Conservation (phyloP, 1,139 yeast species). For the Candida labiduridarum region DNA sequence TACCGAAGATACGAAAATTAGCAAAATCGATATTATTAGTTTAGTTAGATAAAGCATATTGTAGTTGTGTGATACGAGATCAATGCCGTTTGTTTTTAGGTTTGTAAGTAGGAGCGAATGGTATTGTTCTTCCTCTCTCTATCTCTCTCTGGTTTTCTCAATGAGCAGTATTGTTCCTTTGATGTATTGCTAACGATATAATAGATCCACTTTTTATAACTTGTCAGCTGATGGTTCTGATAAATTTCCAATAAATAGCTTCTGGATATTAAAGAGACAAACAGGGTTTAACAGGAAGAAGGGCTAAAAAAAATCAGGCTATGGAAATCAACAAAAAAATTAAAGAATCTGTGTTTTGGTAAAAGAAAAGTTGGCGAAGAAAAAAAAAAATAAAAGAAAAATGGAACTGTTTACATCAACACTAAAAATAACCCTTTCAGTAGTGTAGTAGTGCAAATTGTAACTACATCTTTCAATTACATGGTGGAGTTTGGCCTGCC, state of each 20-base stretch:
- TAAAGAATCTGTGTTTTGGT: neutral
- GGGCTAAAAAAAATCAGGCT: no score
- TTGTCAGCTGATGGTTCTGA: no score
- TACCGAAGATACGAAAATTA: constrained; percentile 7
- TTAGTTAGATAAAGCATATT: neutral
- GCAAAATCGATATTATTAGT: constrained; percentile 2
- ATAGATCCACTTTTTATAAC: no score
- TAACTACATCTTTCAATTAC: neutral
- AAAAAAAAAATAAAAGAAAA: neutral
- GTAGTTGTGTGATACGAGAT: neutral
- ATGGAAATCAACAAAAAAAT: neutral
- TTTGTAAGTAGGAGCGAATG: neutral
- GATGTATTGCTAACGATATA: no score
- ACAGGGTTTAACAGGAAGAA: no score
- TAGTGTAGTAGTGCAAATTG: neutral
- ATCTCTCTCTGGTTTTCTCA: neutral
- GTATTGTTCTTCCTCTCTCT: neutral
- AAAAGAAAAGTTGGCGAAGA: neutral
- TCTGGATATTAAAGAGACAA: no score
- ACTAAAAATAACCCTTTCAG: neutral
- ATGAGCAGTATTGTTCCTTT: no score
- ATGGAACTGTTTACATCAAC: neutral
- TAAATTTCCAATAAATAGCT: no score
- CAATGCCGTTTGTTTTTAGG: neutral
- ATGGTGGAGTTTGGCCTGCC: no score